Conservation (phyloP, 1,284 basidiomycete genomes). For the Exobasidium cylindrosporum region DNA sequence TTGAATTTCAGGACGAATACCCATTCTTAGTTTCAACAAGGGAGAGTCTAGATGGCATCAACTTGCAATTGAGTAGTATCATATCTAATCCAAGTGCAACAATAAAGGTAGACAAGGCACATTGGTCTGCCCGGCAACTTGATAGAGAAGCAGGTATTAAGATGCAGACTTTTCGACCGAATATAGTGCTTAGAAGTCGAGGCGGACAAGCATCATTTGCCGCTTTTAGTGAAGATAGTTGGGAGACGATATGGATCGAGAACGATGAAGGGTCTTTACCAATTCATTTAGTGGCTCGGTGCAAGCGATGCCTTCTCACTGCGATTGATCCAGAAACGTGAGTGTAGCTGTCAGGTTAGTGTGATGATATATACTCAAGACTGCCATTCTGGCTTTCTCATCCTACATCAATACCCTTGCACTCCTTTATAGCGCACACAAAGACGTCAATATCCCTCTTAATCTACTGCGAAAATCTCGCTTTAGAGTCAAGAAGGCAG, state of each 20-base stretch:
- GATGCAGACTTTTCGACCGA: slow-evolving; percentile 37
- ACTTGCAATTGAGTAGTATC: slow-evolving; percentile 23
- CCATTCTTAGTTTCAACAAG: slow-evolving; percentile 34
- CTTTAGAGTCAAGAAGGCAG: slow-evolving; percentile 28
- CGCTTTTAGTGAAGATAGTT: slow-evolving; percentile 34
- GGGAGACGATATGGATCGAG: slow-evolving; percentile 33
- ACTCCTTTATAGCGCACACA: too few species aligned
- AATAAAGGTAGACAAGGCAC: slow-evolving; percentile 15
- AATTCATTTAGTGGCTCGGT: slow-evolving; percentile 36
- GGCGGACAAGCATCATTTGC: background rate
- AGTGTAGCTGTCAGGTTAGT: too few species aligned
- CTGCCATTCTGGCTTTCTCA: background rate
- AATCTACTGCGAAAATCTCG: slow-evolving; percentile 27
- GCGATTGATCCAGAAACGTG: slow-evolving; percentile 37
- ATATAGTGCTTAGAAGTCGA: slow-evolving; percentile 26
- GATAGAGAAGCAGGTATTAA: slow-evolving; percentile 11
- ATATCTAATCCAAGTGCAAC: slow-evolving; percentile 18
- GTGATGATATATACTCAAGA: slow-evolving; percentile 1
- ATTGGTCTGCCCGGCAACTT: slow-evolving; percentile 10
- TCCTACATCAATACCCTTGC: background rate
- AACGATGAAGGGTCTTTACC: slow-evolving; percentile 10
- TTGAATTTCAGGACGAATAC: slow-evolving; percentile 46
- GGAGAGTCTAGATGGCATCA: slow-evolving; percentile 25
- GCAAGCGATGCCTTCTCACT: slow-evolving; percentile 38
- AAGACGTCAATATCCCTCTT: slow-evolving; percentile 33